Evolutionary conservation across 2,329 filamentous ascomycete species (phyloP), one percentile per base, ranked within the genome.

Genomic region (Colletotrichum sp.): DNA sequence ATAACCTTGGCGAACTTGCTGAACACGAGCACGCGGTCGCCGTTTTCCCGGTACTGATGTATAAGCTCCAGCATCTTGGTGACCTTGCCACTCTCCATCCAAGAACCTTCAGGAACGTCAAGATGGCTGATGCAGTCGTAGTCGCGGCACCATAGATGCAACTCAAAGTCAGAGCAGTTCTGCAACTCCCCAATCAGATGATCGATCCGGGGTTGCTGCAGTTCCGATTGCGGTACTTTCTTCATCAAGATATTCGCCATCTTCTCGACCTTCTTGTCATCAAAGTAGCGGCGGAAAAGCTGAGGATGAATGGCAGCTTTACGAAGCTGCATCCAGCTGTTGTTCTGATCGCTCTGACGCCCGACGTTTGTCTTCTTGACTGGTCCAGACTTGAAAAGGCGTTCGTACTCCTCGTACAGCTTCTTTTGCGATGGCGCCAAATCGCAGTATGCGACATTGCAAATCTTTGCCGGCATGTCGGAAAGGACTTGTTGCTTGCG

Each of bases 231-330:
- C 0, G 88, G 85, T 6, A 94, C 91, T 74, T 94, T 93, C 77
- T 92, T 93, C 83, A 98, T 90, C 77, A 97, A 91, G 3, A 94
- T 93, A 78, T 92, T 91, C 4, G 93, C 91, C 90, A 99, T 98
- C 80, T 95, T 92, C 73, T 92, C 89, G 8, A 98, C 91, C 73
- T 90, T 93, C 36, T 90, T 87, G 80, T 98, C 93, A 13, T 91
- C 91, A 82, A 97, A 99, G 77, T 95, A 91, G 4, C 93, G 92
- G 6, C 96, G 92, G 84, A 98, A 97, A 12, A 99, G 91, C 69
- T 98, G 90, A 0, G 96, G 95, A 81, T 99, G 97, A 58, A 98
- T 95, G 0, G 97, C 95, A 4, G 96, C 95, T 83, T 98, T 96
- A 60, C 96, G 94, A 21, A 99, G 91, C 83, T 96, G 95, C 90